Evolutionary conservation across 495 filamentous ascomycete species (phyloP), one percentile per base, ranked within the genome.

Genomic region (Margaritispora aquatica): DNA sequence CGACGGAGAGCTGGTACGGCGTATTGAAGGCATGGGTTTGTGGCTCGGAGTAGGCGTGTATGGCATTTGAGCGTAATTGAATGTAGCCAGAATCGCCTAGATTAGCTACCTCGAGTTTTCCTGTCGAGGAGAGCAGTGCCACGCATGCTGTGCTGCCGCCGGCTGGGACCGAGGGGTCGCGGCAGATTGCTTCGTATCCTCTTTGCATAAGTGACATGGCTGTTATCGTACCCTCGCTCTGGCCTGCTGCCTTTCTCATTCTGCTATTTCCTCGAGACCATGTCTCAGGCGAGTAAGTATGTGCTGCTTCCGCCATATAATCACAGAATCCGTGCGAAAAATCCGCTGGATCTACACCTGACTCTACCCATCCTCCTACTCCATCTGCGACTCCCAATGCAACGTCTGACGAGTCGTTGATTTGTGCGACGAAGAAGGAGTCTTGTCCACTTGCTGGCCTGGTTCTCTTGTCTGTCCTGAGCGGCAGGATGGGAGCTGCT

Each of bases 21-120:
- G 93, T 97, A 73, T 98, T 98, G 78, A 98, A 98, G 22, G 88
- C 90, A 70, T 98, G 95, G 0, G 90, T 97, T 70, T 98, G 94
- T 22, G 90, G 87, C 34, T 84, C 79, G 2, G 91, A 94, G 69
- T 83, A 84, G 46, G 88, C 80, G 65, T 92, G 88, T 19, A 97
- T 87, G 13, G 87, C 89, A 64, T 90, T 93, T 29, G 86, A 78
- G 22, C 91, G 84, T 55, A 97, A 72, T 50, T 96, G 84, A 22
- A 97, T 82, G 69, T 90, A 97, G 53, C 93, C 94, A n/a, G 92
- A 96, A 73, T 98, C 94, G 60, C 94, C 94, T n/a, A 98, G 77
- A 69, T 98, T 98, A 38, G 94, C 95, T 53, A 96, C 82, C 62
- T 93, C 87, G 19, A 97, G 76, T 10, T 73, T 77, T 17, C 94